Evolutionary conservation across 108 stramenopile species (phyloP).

Genomic region (Nitzschia putrida): DNA sequence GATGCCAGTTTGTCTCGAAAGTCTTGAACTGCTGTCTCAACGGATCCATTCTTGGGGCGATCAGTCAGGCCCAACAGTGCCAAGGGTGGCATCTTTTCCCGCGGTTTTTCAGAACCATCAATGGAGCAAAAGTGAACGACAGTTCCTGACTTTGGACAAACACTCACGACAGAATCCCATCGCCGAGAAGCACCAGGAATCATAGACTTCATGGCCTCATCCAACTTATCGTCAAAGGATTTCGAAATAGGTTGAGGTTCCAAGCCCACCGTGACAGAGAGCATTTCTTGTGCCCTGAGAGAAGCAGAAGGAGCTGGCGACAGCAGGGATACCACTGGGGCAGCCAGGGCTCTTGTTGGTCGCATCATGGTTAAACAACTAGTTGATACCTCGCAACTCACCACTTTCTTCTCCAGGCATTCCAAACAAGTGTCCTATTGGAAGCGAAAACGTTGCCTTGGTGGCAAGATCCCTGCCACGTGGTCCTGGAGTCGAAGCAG

Average conservation of each 20-base stretch:
- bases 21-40: conserved; percentile 14
- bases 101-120: background rate
- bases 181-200: conserved; percentile 30
- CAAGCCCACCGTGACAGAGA: conserved; percentile 33
- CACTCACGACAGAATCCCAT: conserved; percentile 54
- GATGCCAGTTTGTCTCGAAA: conserved; percentile 23
- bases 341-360: conserved; percentile 8
- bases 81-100: conserved; percentile 11
- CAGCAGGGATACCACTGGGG: conserved; percentile 59
- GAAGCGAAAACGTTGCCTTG: no score
- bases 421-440: no score
- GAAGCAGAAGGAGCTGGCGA: conserved; percentile 53
- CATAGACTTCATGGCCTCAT: conserved; percentile 33
- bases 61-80: conserved; percentile 33
- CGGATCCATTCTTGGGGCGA: background rate
- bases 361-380: conserved; percentile 1
- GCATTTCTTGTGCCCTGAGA: conserved; percentile 41
- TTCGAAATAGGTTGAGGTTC: conserved; percentile 7
- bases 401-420: no score
- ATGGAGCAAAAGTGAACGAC: conserved; percentile 61
- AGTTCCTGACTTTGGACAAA: conserved; percentile 52
- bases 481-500: no score
- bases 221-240: conserved; percentile 38
- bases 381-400: no score
- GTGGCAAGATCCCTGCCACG: no score